Percentiles rank a stretch among this genome's conserved stretches.
Evolutionary conservation across 73 alveolate genomes (phyloP).

Genomic region (Chromera velia): DNA sequence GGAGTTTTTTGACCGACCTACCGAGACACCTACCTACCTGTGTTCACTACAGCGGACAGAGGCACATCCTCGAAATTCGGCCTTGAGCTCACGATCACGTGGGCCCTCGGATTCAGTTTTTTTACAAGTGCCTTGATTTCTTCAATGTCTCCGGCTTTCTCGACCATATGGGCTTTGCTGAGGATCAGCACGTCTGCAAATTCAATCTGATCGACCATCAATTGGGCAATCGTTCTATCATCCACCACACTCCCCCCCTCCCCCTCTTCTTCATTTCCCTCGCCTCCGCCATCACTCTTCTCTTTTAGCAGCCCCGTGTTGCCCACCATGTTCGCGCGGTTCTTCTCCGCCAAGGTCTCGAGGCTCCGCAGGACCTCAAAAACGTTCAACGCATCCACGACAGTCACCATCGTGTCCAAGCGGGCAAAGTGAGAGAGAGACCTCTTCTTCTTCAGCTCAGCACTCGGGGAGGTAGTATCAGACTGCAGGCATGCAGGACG

Average conservation of each 20-base stretch:
- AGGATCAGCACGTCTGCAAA: neutral
- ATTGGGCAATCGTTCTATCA: neutral
- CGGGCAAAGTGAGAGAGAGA: too few relatives aligned
- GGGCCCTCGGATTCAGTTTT: neutral
- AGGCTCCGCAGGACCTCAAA: neutral
- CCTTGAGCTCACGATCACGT: too few relatives aligned
- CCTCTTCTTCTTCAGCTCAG: too few relatives aligned
- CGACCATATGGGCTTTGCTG: neutral
- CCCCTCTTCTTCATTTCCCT: neutral
- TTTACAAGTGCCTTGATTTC: neutral
- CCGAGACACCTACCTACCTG: too few relatives aligned
- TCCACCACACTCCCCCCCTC: neutral
- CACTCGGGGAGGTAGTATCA: too few relatives aligned
- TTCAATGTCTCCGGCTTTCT: neutral
- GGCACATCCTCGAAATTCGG: conserved; percentile 43
- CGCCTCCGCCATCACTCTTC: too few relatives aligned
- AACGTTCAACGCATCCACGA: neutral
- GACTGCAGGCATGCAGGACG: too few relatives aligned
- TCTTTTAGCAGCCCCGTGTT: conserved; percentile 1
- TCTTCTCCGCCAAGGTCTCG: neutral
- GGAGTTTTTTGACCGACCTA: too few relatives aligned
- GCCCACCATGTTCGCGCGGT: conserved; percentile 1
- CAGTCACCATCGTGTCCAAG: conserved; percentile 9
- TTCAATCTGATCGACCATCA: neutral
- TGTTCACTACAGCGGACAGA: conserved; percentile 40